Base-by-base conservation (phyloP, 2,329 filamentous ascomycete genomes). In the Fusarium proliferatum region DNA sequence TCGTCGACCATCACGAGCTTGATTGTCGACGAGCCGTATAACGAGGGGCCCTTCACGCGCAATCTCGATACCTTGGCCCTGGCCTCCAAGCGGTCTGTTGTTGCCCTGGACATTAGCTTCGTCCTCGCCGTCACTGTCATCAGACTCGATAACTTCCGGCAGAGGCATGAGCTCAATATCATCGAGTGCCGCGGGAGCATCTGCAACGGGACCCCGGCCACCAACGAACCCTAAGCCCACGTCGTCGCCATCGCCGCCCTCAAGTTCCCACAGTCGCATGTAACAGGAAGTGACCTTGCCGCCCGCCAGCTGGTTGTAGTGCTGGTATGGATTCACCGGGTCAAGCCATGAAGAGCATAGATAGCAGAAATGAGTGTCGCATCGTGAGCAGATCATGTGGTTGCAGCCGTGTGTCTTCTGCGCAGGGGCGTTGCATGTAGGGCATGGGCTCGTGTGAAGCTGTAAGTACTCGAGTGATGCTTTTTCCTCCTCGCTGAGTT, bases 371-470 rank as follows among this genome's bases (percentile, higher is more conserved):
- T 98, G 96, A 5, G 94, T 93, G 58, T 92, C 88, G 85, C 96
- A 99, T 72, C 94, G 91, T 81, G 92, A 94, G 83, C 96, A 98
- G 56, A 92, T 93, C 95, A 98, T 98, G 82, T 98, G 95, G 82
- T 98, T 98, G 86, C 96, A 99, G 43, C 96, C 96, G 79, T 94
- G 91, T 3, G 93, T 94, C 86, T 99, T 99, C 80, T 97, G 94
- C 28, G 92, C 92, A 0, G 94, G 94, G 2, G 93, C 92, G 36
- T 87, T 90, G 83, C 96, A 99, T 8, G 94, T 96, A 16, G 96
- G 95, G 79, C 96, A 99, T 3, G 93, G 91, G 16, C 94, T 94
- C 1, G 95, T 97, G 83, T 97, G 91, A 70, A 90, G 84, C 55
- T 89, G 87, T 76, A 99, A 87, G 80, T 97, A 99, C 65, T 96